Percentiles rank a stretch among this genome's conserved stretches.
These are phyloP conservation scores for Suillus luteus DNA, from an alignment of 768 basidiomycete species.

Conservation along the genomic window DNA sequence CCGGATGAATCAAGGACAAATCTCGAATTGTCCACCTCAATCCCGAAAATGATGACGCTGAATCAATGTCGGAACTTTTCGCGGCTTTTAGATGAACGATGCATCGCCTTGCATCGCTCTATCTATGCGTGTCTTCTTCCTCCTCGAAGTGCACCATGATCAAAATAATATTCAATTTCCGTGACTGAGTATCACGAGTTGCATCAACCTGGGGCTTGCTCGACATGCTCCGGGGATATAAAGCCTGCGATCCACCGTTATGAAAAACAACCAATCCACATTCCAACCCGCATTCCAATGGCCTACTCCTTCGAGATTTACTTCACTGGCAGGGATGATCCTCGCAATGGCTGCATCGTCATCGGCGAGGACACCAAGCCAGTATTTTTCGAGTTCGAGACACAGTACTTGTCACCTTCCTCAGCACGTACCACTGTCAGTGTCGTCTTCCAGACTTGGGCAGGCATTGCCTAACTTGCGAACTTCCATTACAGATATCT, in stretches of 20 bases:
- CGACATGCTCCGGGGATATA: conserved; percentile 26
- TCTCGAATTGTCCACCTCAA: neutral
- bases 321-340: conserved; percentile 72
- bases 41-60: conserved; percentile 2
- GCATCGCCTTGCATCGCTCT: conserved; percentile 5
- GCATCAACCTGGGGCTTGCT: conserved; percentile 43
- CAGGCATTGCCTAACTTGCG: conserved; percentile 42
- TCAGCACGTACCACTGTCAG: conserved; percentile 30
- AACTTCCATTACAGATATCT: conserved; percentile 36
- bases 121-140: conserved; percentile 15
- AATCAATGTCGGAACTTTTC: conserved; percentile 4
- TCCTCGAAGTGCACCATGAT: conserved; percentile 52
- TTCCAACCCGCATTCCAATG: conserved; percentile 26
- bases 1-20: conserved; percentile 1
- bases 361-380: conserved; percentile 64
- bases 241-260: conserved; percentile 19
- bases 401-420: conserved; percentile 34
- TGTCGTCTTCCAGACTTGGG: conserved; percentile 6
- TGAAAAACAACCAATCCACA: conserved; percentile 12
- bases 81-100: conserved; percentile 6
- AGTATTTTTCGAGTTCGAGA: conserved; percentile 69
- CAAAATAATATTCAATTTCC: conserved; percentile 49
- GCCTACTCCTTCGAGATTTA: conserved; percentile 55
- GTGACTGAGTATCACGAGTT: conserved; percentile 52
- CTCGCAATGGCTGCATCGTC: conserved; percentile 61